Percentiles rank a stretch among this genome's conserved stretches.
These are phyloP conservation scores for Vinca minor DNA, from an alignment of 257 asterid genomes.

Conservation along the genomic window DNA sequence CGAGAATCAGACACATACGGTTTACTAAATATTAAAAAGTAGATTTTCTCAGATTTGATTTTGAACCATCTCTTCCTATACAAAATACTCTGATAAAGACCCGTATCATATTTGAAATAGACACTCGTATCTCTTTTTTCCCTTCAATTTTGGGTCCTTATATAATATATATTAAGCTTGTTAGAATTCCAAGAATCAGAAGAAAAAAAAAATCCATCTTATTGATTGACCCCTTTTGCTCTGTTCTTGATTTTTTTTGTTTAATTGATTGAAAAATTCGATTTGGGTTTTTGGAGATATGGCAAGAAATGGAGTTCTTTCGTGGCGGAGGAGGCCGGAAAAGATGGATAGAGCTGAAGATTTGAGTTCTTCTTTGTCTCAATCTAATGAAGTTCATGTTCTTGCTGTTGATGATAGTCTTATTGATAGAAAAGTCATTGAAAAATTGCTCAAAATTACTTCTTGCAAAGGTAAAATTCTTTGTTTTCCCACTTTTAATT, in stretches of 20 bases:
- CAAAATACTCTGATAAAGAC: slow-evolving; percentile 14
- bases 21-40: slow-evolving; percentile 22
- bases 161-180: slow-evolving; percentile 4
- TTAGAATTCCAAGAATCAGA: neutral
- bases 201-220: too few relatives aligned
- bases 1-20: too few relatives aligned
- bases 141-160: neutral
- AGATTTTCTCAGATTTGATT: slow-evolving; percentile 29
- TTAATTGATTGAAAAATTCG: neutral
- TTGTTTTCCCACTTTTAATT: neutral
- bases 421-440: slow-evolving; percentile 34
- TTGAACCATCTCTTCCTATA: slow-evolving; percentile 18
- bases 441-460: slow-evolving; percentile 30
- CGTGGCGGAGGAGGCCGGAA: slow-evolving; percentile 24
- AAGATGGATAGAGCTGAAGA: slow-evolving; percentile 16
- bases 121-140: too few relatives aligned
- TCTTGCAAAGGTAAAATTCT: slow-evolving; percentile 31
- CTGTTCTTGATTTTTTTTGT: neutral
- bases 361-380: slow-evolving; percentile 6
- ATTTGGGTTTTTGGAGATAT: slow-evolving; percentile 14
- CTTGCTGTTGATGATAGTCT: slow-evolving; percentile 38
- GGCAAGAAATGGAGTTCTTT: slow-evolving; percentile 26
- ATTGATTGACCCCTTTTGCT: neutral
- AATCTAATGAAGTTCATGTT: slow-evolving; percentile 29
- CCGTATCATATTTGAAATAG: too few relatives aligned